A percentile compares a stretch with the other conserved stretches of the same genome.
Evolutionary conservation across 768 basidiomycete species (phyloP).

Genomic region (Calvatia gigantea): DNA sequence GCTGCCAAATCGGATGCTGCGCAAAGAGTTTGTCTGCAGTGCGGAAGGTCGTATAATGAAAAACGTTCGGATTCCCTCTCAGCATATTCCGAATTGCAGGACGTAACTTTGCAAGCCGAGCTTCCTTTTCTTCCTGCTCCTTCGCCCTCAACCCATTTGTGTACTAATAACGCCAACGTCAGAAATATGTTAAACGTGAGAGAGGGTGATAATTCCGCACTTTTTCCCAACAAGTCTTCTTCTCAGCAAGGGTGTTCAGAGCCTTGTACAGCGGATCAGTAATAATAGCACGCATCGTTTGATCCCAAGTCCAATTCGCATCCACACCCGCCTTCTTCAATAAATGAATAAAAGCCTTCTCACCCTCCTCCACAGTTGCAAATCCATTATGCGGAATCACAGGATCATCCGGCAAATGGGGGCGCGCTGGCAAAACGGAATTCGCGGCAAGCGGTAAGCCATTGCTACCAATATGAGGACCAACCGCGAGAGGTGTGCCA

Average conservation of each 20-base stretch:
- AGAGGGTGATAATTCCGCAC: constrained; percentile 36
- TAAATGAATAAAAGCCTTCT: constrained; percentile 91
- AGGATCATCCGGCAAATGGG: constrained; percentile 82
- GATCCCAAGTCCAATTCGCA: constrained; percentile 95
- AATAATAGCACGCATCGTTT: constrained; percentile 96
- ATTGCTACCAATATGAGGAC: constrained; percentile 41
- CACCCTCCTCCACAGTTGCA: constrained; percentile 80
- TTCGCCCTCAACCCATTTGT: constrained; percentile 72
- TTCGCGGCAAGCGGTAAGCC: constrained; percentile 55
- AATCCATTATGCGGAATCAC: constrained; percentile 91
- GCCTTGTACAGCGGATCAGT: constrained; percentile 97
- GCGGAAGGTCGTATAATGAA: constrained; percentile 87
- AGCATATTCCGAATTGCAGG: constrained; percentile 86
- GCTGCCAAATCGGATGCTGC: constrained; percentile 89
- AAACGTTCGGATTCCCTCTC: constrained; percentile 82
- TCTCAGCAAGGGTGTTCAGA: constrained; percentile 89
- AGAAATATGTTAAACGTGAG: constrained; percentile 3
- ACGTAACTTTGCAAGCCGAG: constrained; percentile 78
- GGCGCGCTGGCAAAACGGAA: constrained; percentile 66
- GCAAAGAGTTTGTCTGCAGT: constrained; percentile 86
- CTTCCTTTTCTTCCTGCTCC: constrained; percentile 83
- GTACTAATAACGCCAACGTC: constrained; percentile 48
- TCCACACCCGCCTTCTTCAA: constrained; percentile 88
- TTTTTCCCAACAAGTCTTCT: constrained; percentile 93
- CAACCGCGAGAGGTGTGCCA: constrained; percentile 33